Base-by-base conservation (phyloP, 371 early-diverging fungal genomes). In the Apophysomyces sp. region DNA sequence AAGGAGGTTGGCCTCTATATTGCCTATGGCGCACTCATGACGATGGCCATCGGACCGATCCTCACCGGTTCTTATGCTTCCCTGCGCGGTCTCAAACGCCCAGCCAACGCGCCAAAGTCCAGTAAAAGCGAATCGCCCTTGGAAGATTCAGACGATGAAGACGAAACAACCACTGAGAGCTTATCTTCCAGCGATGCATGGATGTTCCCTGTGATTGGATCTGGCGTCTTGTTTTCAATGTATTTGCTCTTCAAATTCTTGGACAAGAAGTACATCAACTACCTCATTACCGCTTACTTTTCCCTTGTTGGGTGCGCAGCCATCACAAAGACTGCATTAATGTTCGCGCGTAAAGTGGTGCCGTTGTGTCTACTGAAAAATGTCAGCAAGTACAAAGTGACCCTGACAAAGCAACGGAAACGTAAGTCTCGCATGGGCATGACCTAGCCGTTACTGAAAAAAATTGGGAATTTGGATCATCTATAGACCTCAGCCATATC, bases 161-260 rank as follows among this genome's bases (percentile, higher is more conserved):
- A 86, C 2, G 90, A 90, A 39, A 77, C 87, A 5, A 76, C 78
- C 13, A 73, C 77, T 56, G 97, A 98, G 66, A 87, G 89, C 37
- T 84, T 98, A 62, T 86, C 92, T 4, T 69, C 92, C 4, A 85
- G 90, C 65, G 98, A 98, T 75, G 98, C 98, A 24, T 91, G 93
- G 73, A 85, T 89, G 92, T 95, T 95, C 69, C 97, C 98, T 9
- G 71, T 97, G 27, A 87, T 93, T 68, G 98, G 96, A 26, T 96
- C 96, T 12, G 78, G 72, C 18, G 91, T 90, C 9, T 76, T 98
- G 3, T 90, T 96, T 60, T 82, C 88, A 1, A 76, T 98, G 63
- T 98, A 95, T 78, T 63, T 97, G 52, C 74, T 94, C 27, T 92
- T 95, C 84, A 86, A 88, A 61, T 95, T 80, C 63, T 70, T 98